These are phyloP conservation scores for Malassezia japonica DNA, from an alignment of 1,284 basidiomycete species.

Conservation along the genomic window DNA sequence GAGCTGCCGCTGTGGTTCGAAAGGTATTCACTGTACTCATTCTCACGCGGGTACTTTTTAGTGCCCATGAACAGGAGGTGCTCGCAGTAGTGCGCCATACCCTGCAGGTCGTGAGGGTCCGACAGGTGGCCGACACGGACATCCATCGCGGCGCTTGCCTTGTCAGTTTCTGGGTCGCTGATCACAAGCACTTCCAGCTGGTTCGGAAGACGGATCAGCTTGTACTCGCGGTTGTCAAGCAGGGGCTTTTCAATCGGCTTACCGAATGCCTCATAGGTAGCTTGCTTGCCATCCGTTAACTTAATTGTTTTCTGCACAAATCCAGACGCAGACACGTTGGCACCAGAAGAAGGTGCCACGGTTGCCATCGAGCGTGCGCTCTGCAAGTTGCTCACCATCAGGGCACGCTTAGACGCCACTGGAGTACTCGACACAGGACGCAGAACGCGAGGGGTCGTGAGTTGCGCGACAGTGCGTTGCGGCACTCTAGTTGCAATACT, in stretches of 20 bases:
- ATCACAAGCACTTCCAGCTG: constrained; percentile 77
- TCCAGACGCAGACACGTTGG: background rate
- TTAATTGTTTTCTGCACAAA: constrained; percentile 2
- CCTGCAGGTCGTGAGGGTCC: constrained; percentile 61
- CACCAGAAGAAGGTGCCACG: too few species aligned
- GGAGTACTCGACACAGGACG: too few species aligned
- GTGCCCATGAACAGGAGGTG: constrained; percentile 87
- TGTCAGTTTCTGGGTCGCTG: constrained; percentile 79
- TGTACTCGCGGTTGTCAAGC: constrained; percentile 33
- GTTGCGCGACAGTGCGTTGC: too few species aligned
- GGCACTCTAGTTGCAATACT: too few species aligned
- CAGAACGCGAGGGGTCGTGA: too few species aligned
- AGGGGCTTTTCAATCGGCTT: constrained; percentile 23
- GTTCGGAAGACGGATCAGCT: constrained; percentile 73
- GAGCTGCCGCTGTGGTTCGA: constrained; percentile 80
- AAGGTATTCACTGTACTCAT: constrained; percentile 59
- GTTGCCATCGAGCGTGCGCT: too few species aligned
- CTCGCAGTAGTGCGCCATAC: constrained; percentile 85
- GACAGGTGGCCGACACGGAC: constrained; percentile 88
- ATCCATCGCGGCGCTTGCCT: constrained; percentile 87
- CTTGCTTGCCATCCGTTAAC: background rate
- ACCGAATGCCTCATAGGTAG: background rate
- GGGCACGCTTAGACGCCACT: too few species aligned
- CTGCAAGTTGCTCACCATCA: too few species aligned
- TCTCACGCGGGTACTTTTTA: constrained; percentile 45